Evolutionary conservation across 169 alveolate genomes (phyloP).

Genomic region (Ichthyophthirius multifiliis): DNA sequence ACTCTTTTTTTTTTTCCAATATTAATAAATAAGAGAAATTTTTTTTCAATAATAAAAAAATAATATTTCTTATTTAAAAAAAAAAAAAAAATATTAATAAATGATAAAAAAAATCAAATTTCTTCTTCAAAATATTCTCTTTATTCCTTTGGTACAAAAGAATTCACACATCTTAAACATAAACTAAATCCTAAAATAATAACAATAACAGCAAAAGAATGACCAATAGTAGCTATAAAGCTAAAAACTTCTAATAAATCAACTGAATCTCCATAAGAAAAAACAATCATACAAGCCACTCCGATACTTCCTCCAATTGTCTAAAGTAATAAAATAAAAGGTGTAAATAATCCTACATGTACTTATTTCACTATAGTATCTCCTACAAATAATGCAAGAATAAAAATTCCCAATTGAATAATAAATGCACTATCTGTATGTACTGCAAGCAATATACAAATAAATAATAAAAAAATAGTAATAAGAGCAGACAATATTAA

Average conservation of each 20-base stretch:
- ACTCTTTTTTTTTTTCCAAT: too few species aligned
- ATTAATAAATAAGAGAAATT: too few species aligned
- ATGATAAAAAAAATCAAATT: too few species aligned
- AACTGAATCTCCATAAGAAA: not conserved
- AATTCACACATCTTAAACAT: not conserved
- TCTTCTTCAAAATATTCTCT: too few species aligned
- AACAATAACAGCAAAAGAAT: not conserved
- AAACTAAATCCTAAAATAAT: not conserved
- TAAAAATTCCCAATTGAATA: not conserved
- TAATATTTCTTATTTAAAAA: too few species aligned
- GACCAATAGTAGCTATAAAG: not conserved
- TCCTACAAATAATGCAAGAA: conserved; percentile 3
- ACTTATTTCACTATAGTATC: not conserved
- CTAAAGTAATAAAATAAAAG: not conserved
- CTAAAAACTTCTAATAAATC: not conserved
- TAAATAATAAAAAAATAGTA: not conserved
- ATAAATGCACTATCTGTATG: not conserved
- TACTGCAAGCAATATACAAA: not conserved
- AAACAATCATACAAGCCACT: not conserved
- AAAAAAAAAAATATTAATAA: too few species aligned
- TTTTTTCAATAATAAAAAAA: too few species aligned
- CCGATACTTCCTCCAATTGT: conserved; percentile 1
- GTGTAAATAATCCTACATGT: not conserved
- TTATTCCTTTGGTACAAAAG: not conserved
- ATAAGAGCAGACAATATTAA: not conserved